Conservation (phyloP, 768 basidiomycete genomes). For the Cytidiella melzeri region DNA sequence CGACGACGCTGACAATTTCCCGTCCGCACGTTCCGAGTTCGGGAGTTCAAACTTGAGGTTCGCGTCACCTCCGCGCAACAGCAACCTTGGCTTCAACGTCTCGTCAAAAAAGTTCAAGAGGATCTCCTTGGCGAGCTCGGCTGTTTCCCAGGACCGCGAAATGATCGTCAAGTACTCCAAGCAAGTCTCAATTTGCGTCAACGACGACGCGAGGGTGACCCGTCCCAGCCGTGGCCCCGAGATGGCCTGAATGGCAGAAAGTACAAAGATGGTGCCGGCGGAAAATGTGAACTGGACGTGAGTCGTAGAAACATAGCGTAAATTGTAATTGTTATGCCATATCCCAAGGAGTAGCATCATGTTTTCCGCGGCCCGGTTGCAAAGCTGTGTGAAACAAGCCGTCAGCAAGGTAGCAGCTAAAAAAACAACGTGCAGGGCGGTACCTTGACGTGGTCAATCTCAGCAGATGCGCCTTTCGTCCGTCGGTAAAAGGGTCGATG, state of each 20-base stretch:
- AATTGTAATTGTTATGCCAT: constrained; percentile 46
- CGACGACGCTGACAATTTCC: neutral
- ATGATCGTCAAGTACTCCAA: constrained; percentile 47
- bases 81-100: constrained; percentile 12
- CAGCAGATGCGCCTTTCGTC: constrained; percentile 30
- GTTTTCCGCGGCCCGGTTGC: constrained; percentile 47
- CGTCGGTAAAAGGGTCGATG: constrained; percentile 43
- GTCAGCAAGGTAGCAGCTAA: neutral
- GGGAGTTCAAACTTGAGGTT: constrained; percentile 15
- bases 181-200: constrained; percentile 40
- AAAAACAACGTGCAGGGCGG: constrained; percentile 3
- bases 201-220: constrained; percentile 38
- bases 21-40: constrained; percentile 9
- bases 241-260: constrained; percentile 47
- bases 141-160: constrained; percentile 49
- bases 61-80: constrained; percentile 10
- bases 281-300: constrained; percentile 53
- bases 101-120: constrained; percentile 24
- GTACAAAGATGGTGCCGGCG: constrained; percentile 52
- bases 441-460: constrained; percentile 51
- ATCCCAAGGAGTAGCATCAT: constrained; percentile 47
- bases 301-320: constrained; percentile 54
- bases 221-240: constrained; percentile 38
- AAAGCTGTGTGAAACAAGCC: constrained; percentile 32
- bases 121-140: constrained; percentile 24